Percentiles rank a stretch among this genome's conserved stretches.
Conservation (phyloP, 345 rosid species). For the Populus pruinosa region DNA sequence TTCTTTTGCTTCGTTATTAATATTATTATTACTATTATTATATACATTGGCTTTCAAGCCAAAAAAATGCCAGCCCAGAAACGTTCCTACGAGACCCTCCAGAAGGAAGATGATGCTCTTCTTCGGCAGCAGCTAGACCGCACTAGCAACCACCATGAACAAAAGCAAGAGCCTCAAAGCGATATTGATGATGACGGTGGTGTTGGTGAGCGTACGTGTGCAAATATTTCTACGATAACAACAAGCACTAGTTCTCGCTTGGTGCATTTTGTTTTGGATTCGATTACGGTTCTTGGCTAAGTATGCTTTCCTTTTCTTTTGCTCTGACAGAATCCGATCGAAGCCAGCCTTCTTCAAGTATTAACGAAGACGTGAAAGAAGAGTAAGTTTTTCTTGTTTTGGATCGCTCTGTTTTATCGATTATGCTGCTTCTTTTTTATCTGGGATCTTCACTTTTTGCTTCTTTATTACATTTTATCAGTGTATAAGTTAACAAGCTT, state of each 20-base stretch:
- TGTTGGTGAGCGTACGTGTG: slow-evolving; percentile 17
- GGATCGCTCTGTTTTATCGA: slow-evolving; percentile 15
- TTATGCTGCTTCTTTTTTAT: background rate
- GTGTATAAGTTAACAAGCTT: background rate
- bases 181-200: background rate
- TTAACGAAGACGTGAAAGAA: slow-evolving; percentile 22
- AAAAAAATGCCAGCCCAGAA: slow-evolving; percentile 26
- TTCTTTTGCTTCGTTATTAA: background rate
- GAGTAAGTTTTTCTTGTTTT: slow-evolving; percentile 22
- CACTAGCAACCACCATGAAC: background rate
- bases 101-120: background rate
- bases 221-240: background rate
- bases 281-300: background rate
- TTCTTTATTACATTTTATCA: background rate
- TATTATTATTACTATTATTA: background rate
- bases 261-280: slow-evolving; percentile 10
- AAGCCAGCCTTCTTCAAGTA: slow-evolving; percentile 35
- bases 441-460: slow-evolving; percentile 19
- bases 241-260: background rate
- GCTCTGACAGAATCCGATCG: slow-evolving; percentile 41
- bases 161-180: background rate
- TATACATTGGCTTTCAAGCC: background rate
- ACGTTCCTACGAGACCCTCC: slow-evolving; percentile 14
- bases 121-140: background rate
- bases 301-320: background rate